Base-by-base conservation (phyloP, 1,284 basidiomycete genomes). In the Peniophora sp. region DNA sequence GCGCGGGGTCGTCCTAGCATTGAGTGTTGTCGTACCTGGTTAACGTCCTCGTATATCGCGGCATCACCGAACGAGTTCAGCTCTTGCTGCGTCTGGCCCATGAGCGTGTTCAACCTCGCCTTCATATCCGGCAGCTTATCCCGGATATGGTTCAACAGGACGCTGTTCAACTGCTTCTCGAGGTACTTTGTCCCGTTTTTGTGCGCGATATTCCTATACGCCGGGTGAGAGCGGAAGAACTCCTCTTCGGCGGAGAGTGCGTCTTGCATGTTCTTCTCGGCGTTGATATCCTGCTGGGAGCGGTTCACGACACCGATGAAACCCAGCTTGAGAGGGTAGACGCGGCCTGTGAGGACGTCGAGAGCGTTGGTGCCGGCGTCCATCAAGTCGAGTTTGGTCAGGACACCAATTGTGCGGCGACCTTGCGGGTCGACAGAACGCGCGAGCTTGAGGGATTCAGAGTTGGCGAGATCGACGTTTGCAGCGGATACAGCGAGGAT, bases 101-200 rank as follows among this genome's bases (percentile, higher is more conserved):
- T 99, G 14, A 99, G 73, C 6, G 97, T 99, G 67, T 99, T 99
- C 56, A 99, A 73, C 17, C 95, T 81, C 12, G 97, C 97, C 69
- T 99, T 99, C 97, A 99, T 99, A 68, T 99, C 97, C 0, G 97
- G 97, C 37, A 99, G 76, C 70, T 99, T 98, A 64, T 99, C 97
- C 51, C 97, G 83, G 59, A 99, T 99, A 67, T 99, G 97, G 68
- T 91, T 92, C 83, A 99, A 88, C 54, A 99, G 72, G 37, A 97
- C 95, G 88, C 92, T 87, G 64, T 99, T 99, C 54, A 99, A 75
- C 10, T 91, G 92, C 72, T 93, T 94, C 23, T 96, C 92, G 37
- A 99, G 74, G 67, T 92, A 97, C 65, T 87, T 91, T 2, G 97
- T 99, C 24, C 97, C 97, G 61, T 97, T 97, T 64, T 96, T 92